These are phyloP conservation scores for Zymoseptoria ardabiliae DNA, from an alignment of 2,329 filamentous ascomycete genomes.

Conservation along the genomic window DNA sequence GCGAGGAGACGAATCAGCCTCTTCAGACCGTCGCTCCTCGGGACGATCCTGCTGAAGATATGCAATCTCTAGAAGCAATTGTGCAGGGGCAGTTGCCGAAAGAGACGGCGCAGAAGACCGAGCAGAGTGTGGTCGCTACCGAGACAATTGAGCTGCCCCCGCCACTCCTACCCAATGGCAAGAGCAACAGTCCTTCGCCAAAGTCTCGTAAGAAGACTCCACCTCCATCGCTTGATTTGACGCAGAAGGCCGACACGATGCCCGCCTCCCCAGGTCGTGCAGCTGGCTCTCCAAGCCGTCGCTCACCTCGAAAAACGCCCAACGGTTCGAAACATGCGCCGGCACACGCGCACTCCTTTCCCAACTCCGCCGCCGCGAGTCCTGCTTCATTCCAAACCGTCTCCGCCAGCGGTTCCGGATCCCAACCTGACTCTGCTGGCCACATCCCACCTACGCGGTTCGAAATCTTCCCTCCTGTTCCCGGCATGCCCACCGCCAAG, in stretches of 20 bases:
- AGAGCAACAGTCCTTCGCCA: constrained; percentile 5
- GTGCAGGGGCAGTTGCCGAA: constrained; percentile 29
- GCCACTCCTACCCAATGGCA: constrained; percentile 11
- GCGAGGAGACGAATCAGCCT: constrained; percentile 31
- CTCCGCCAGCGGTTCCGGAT: constrained; percentile 9
- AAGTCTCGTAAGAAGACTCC: constrained; percentile 22
- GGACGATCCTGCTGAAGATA: constrained; percentile 56
- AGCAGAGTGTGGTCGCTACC: constrained; percentile 7
- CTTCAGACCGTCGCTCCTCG: constrained; percentile 81
- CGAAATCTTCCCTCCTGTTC: constrained; percentile 67
- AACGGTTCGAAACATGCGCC: constrained; percentile 15
- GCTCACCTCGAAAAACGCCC: constrained; percentile 27
- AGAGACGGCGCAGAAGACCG: constrained; percentile 3
- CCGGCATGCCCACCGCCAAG: constrained; percentile 37
- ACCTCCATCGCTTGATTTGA: constrained; percentile 17
- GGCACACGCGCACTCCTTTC: constrained; percentile 5
- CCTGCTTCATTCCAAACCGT: constrained; percentile 13
- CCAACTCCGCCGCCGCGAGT: constrained; percentile 10
- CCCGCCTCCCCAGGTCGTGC: background rate
- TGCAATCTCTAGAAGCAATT: constrained; percentile 36
- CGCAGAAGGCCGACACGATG: constrained; percentile 18
- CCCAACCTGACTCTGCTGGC: constrained; percentile 25
- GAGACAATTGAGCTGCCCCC: constrained; percentile 18
- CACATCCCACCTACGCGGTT: constrained; percentile 64
- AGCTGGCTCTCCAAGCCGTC: constrained; percentile 21